These are phyloP conservation scores for Metschnikowia gelsemii DNA, from an alignment of 805 yeast genomes.

Conservation along the genomic window DNA sequence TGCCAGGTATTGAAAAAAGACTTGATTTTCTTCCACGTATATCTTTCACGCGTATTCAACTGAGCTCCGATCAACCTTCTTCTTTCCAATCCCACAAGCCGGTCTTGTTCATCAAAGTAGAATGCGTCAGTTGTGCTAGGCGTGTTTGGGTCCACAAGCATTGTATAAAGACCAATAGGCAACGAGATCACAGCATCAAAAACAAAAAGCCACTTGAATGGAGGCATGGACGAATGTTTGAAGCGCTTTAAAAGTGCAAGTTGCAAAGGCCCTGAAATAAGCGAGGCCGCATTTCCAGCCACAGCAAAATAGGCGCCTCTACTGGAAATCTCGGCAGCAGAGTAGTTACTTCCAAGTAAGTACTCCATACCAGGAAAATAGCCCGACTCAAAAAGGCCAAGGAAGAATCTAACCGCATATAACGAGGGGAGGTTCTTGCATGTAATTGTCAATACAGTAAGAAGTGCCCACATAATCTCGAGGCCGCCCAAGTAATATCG, in stretches of 20 bases:
- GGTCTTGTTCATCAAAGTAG: conserved; percentile 29
- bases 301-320: conserved; percentile 33
- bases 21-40: conserved; percentile 41
- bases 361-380: conserved; percentile 61
- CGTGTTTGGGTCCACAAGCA: conserved; percentile 34
- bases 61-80: conserved; percentile 35
- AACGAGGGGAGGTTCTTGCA: conserved; percentile 14
- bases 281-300: conserved; percentile 28
- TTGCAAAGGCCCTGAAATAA: conserved; percentile 37
- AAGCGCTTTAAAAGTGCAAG: conserved; percentile 28
- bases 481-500: conserved; percentile 44
- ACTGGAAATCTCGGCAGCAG: conserved; percentile 28
- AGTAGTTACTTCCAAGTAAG: conserved; percentile 37
- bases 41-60: conserved; percentile 37
- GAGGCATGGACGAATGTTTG: conserved; percentile 22
- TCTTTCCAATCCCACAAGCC: conserved; percentile 47
- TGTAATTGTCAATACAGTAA: conserved; percentile 29
- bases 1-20: conserved; percentile 51
- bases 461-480: conserved; percentile 45
- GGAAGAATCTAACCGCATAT: conserved; percentile 19
- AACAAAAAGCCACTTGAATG: conserved; percentile 38
- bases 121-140: conserved; percentile 36
- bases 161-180: conserved; percentile 34
- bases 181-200: conserved; percentile 35
- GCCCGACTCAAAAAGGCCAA: conserved; percentile 49